Evolutionary conservation across 2,329 filamentous ascomycete genomes (phyloP).

Genomic region (Fusarium sp.): DNA sequence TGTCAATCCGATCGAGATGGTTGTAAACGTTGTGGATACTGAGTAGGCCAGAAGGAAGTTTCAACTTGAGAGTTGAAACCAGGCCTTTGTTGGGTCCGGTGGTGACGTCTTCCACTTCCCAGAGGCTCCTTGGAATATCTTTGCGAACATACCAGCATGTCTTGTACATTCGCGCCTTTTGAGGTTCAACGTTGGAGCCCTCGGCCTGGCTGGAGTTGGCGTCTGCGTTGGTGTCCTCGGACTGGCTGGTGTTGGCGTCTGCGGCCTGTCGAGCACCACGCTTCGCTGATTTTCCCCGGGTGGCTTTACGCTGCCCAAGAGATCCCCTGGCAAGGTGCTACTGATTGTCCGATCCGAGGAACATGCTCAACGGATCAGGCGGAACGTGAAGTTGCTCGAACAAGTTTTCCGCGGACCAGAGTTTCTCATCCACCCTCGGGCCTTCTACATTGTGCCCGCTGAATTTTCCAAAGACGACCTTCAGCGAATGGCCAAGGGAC

Average conservation of each 20-base stretch:
- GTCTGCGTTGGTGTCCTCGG: no score
- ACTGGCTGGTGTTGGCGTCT: no score
- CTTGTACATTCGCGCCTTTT: not conserved
- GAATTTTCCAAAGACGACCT: not conserved
- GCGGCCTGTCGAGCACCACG: no score
- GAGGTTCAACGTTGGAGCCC: not conserved
- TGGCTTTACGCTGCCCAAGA: no score
- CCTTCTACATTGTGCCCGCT: not conserved
- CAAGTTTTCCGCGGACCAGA: no score
- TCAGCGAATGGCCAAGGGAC: not conserved
- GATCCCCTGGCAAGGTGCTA: no score
- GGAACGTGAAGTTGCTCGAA: no score
- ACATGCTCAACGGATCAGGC: not conserved
- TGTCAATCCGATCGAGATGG: not conserved
- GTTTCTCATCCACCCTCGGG: no score
- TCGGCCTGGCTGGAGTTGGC: not conserved
- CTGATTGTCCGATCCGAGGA: no score
- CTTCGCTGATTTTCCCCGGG: no score
- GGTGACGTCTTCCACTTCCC: not conserved
- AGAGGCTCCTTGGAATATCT: not conserved
- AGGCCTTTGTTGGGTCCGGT: conserved; percentile 7
- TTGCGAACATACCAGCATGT: conserved; percentile 11
- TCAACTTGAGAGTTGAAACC: conserved; percentile 2
- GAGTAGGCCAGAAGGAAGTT: not conserved
- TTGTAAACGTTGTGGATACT: conserved; percentile 9